Conservation (phyloP, 805 yeast genomes). For the Cyberlindnera sargentensis region DNA sequence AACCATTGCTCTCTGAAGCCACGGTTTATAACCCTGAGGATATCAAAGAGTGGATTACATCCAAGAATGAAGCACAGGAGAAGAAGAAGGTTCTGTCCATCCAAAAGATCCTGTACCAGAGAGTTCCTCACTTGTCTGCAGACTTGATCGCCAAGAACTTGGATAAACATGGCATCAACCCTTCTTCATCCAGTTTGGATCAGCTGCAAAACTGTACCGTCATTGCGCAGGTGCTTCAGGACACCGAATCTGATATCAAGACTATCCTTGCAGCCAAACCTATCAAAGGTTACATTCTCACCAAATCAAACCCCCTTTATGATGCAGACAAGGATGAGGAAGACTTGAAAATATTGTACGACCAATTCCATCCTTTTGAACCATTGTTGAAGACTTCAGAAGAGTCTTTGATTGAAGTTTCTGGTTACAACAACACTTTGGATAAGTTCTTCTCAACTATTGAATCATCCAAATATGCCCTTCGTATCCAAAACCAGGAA, state of each 20-base stretch:
- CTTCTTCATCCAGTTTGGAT: slow-evolving; percentile 32
- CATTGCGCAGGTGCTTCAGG: slow-evolving; percentile 37
- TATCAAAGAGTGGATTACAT: slow-evolving; percentile 24
- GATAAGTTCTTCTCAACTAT: slow-evolving; percentile 81
- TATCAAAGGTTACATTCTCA: slow-evolving; percentile 54
- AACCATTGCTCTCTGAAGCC: neutral
- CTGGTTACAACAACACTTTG: slow-evolving; percentile 74
- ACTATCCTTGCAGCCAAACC: slow-evolving; percentile 29
- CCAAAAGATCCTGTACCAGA: slow-evolving; percentile 61
- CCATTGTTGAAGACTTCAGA: slow-evolving; percentile 38
- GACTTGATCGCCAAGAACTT: slow-evolving; percentile 65
- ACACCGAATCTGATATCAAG: slow-evolving; percentile 39
- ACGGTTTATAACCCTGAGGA: slow-evolving; percentile 5
- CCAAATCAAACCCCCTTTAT: slow-evolving; percentile 49
- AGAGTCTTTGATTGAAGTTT: slow-evolving; percentile 34
- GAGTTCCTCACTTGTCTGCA: slow-evolving; percentile 69
- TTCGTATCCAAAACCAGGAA: slow-evolving; percentile 70
- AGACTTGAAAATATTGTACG: slow-evolving; percentile 45
- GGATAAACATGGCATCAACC: slow-evolving; percentile 37
- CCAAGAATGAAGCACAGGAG: slow-evolving; percentile 17
- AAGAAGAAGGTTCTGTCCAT: slow-evolving; percentile 49
- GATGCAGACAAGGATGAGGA: slow-evolving; percentile 33
- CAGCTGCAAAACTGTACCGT: slow-evolving; percentile 21
- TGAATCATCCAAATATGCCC: slow-evolving; percentile 72
- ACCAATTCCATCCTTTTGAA: slow-evolving; percentile 63